Evolutionary conservation across 495 filamentous ascomycete genomes (phyloP).

Genomic region (Penicillium bialowiezense): DNA sequence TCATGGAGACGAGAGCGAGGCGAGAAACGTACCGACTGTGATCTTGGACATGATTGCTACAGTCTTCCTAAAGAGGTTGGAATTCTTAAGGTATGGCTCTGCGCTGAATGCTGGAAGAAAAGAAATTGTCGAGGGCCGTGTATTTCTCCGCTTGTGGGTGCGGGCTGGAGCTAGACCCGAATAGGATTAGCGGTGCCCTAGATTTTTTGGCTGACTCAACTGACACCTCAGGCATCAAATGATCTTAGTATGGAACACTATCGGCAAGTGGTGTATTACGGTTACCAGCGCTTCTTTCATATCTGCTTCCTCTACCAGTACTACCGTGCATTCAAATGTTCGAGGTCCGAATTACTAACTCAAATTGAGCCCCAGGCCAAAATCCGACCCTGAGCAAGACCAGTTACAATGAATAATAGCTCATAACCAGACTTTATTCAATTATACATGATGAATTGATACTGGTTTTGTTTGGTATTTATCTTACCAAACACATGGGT

Average conservation of each 20-base stretch:
- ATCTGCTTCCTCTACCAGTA: no score
- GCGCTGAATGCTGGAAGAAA: conserved; percentile 40
- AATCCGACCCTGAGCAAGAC: no score
- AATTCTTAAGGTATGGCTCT: conserved; percentile 73
- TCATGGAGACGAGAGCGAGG: neutral
- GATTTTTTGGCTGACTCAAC: conserved; percentile 20
- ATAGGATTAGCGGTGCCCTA: conserved; percentile 39
- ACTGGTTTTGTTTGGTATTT: no score
- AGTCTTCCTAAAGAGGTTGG: conserved; percentile 56
- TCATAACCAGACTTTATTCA: no score
- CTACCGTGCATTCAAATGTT: no score
- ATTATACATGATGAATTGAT: no score
- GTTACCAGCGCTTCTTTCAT: no score
- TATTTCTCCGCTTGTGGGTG: conserved; percentile 52
- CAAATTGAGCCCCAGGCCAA: no score
- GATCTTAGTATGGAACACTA: neutral
- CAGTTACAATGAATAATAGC: no score
- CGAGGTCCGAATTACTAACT: no score
- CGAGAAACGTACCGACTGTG: conserved; percentile 68
- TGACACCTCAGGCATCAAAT: neutral
- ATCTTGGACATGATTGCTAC: conserved; percentile 77
- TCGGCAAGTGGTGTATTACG: no score
- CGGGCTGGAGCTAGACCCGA: conserved; percentile 26
- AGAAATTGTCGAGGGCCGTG: conserved; percentile 23
- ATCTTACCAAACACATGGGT: no score